A percentile compares a stretch with the other conserved stretches of the same genome.
Conservation (phyloP, 1,284 basidiomycete species). For the Phenoliferia sp. region DNA sequence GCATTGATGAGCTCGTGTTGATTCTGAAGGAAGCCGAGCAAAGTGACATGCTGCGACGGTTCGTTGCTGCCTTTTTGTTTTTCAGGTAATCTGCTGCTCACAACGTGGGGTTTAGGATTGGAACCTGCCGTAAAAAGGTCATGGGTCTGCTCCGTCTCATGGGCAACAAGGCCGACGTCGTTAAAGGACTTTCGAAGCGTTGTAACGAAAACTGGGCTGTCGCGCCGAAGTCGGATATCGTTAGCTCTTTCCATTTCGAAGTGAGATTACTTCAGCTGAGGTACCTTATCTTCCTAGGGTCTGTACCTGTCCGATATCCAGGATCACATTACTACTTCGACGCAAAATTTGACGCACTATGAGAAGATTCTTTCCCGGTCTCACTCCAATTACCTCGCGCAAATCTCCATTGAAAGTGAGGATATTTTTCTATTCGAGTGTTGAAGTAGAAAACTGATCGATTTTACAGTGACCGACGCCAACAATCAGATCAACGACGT, state of each 20-base stretch:
- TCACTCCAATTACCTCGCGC: conserved; percentile 98
- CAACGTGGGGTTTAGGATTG: conserved; percentile 59
- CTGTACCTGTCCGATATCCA: conserved; percentile 43
- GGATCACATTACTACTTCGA: conserved; percentile 99
- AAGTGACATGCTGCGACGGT: conserved; percentile 69
- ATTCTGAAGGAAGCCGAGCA: conserved; percentile 86
- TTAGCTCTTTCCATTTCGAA: conserved; percentile 81
- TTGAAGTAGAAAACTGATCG: background rate
- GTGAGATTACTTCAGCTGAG: conserved; percentile 7
- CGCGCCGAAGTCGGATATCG: conserved; percentile 96
- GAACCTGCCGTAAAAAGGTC: conserved; percentile 97
- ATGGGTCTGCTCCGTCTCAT: conserved; percentile 92
- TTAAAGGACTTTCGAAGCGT: conserved; percentile 95
- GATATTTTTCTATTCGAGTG: background rate
- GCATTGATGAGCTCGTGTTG: conserved; percentile 94
- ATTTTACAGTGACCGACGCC: conserved; percentile 65
- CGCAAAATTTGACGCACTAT: conserved; percentile 97
- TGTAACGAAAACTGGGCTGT: conserved; percentile 99
- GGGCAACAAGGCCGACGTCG: conserved; percentile 99
- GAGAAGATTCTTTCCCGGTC: conserved; percentile 98
- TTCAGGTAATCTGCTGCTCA: background rate
- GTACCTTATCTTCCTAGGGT: conserved; percentile 10
- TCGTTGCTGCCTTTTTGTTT: background rate
- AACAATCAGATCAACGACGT: conserved; percentile 99
- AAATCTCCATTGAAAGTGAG: conserved; percentile 89